These are phyloP conservation scores for Leishmania braziliensis DNA, from an alignment of 208 protist genomes.

Conservation along the genomic window DNA sequence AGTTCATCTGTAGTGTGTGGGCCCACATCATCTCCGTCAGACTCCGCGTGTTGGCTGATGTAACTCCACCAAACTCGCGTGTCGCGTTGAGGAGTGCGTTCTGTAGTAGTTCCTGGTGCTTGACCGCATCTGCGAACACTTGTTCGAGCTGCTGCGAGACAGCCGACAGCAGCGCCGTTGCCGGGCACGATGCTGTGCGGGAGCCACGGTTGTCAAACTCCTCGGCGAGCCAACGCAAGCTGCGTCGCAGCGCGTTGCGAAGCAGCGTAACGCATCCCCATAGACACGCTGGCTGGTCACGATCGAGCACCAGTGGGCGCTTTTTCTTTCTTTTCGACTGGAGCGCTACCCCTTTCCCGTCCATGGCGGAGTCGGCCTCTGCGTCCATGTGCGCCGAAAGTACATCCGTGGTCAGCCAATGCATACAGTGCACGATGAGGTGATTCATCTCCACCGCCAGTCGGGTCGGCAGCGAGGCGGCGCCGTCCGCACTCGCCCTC, in stretches of 20 bases:
- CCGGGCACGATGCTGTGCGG: not conserved
- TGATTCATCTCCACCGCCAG: slow-evolving; percentile 70
- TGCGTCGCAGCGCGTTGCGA: slow-evolving; percentile 61
- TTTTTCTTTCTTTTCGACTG: not conserved
- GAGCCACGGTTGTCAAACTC: slow-evolving; percentile 13
- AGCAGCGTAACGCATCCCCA: slow-evolving; percentile 55
- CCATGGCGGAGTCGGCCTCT: slow-evolving; percentile 8
- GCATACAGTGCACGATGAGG: slow-evolving; percentile 55
- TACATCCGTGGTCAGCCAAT: slow-evolving; percentile 59
- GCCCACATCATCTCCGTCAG: slow-evolving; percentile 56
- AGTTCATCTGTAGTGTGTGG: slow-evolving; percentile 57
- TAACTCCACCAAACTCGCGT: slow-evolving; percentile 47
- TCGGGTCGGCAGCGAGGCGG: slow-evolving; percentile 34
- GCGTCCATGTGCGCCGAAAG: slow-evolving; percentile 38
- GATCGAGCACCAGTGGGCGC: slow-evolving; percentile 51
- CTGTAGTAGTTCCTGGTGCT: slow-evolving; percentile 55
- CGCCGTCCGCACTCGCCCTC: not conserved
- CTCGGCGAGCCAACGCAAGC: slow-evolving; percentile 40
- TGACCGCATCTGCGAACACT: slow-evolving; percentile 39
- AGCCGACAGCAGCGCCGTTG: slow-evolving; percentile 24
- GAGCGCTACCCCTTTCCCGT: not conserved
- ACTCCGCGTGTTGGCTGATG: slow-evolving; percentile 46
- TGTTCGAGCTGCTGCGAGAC: slow-evolving; percentile 40
- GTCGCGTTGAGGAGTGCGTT: slow-evolving; percentile 31
- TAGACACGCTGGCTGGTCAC: slow-evolving; percentile 48